Evolutionary conservation across 2,329 filamentous ascomycete species (phyloP).

Genomic region (Periconia digitata): DNA sequence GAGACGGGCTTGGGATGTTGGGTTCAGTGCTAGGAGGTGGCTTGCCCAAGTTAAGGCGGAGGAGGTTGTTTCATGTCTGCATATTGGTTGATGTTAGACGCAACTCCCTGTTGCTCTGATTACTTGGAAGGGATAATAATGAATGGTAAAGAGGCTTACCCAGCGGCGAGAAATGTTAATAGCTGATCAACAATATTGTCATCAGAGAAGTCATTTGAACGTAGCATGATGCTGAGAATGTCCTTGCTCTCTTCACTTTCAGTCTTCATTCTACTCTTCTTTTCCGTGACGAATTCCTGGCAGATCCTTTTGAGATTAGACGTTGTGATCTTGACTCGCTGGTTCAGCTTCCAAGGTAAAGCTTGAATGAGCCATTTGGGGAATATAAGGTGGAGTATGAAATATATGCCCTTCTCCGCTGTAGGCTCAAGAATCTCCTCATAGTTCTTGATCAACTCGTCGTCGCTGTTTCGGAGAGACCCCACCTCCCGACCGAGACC

Average conservation of each 20-base stretch:
- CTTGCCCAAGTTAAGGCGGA: slow-evolving; percentile 74
- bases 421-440: slow-evolving; percentile 50
- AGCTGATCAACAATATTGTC: slow-evolving; percentile 57
- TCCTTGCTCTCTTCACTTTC: slow-evolving; percentile 41
- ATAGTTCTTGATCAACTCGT: slow-evolving; percentile 46
- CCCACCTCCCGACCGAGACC: slow-evolving; percentile 49
- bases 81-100: not conserved
- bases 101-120: not conserved
- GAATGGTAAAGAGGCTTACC: slow-evolving; percentile 41
- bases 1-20: slow-evolving; percentile 65
- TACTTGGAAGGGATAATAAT: not conserved
- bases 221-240: slow-evolving; percentile 53
- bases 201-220: slow-evolving; percentile 56
- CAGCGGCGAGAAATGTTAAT: slow-evolving; percentile 58
- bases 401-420: slow-evolving; percentile 51
- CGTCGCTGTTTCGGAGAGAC: slow-evolving; percentile 44
- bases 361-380: slow-evolving; percentile 41
- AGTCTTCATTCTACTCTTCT: slow-evolving; percentile 44
- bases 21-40: slow-evolving; percentile 68
- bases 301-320: slow-evolving; percentile 46
- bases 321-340: slow-evolving; percentile 42
- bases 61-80: slow-evolving; percentile 73
- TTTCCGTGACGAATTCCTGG: slow-evolving; percentile 51
- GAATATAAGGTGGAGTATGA: slow-evolving; percentile 43
- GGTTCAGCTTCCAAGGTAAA: slow-evolving; percentile 53